Conservation (phyloP, 179 eudicot genomes). For the Beta corolliflora region DNA sequence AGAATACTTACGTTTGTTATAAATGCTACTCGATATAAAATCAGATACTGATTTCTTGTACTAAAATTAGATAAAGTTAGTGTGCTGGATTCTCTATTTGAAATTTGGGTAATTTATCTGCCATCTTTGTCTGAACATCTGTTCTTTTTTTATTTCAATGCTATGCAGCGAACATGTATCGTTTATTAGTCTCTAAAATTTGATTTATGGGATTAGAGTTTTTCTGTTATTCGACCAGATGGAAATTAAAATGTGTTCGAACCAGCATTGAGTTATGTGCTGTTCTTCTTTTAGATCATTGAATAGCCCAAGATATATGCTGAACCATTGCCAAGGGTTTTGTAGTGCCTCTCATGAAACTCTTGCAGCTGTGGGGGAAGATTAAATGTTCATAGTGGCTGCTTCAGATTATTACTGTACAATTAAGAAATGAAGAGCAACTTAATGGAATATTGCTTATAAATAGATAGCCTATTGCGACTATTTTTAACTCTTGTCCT, state of each 20-base stretch:
- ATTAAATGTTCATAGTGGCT: neutral
- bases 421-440: neutral
- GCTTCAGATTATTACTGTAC: neutral
- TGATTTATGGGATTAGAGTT: neutral
- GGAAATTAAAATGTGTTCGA: neutral
- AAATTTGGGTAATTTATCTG: neutral
- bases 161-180: neutral
- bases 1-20: too few species aligned
- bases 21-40: neutral
- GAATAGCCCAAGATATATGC: neutral
- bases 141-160: neutral
- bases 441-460: neutral
- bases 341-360: neutral
- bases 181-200: neutral
- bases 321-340: neutral
- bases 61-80: too few species aligned
- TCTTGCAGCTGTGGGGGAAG: too few species aligned
- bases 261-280: neutral
- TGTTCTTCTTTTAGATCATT: slow-evolving; percentile 3
- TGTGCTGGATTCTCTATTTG: neutral
- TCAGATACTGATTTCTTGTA: neutral
- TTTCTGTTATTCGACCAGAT: neutral
- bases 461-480: neutral
- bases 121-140: neutral
- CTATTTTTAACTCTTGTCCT: neutral